phyloP scores from a whole-genome alignment of 2,329 filamentous ascomycete species.

The Trichoderma gracile region DNA sequence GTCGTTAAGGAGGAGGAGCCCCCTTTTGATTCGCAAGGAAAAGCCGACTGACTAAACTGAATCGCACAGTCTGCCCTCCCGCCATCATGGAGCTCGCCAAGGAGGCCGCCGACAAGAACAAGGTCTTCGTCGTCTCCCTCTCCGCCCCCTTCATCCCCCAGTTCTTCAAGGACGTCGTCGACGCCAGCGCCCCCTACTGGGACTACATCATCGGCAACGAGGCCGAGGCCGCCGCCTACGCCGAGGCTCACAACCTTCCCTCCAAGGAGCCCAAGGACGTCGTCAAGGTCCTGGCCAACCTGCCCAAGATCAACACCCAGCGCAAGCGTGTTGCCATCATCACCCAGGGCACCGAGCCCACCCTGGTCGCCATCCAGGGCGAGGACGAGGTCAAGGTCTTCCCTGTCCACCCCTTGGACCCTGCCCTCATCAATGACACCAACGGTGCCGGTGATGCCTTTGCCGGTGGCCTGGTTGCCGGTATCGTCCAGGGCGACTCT shows the following conservation, averaged over 20 bases:
- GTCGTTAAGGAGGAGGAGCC: neutral
- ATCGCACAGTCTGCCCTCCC: constrained; percentile 70
- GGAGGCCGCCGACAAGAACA: constrained; percentile 86
- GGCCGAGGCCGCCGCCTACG: constrained; percentile 86
- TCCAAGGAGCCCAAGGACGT: constrained; percentile 81
- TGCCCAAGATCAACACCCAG: constrained; percentile 89
- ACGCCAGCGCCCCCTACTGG: constrained; percentile 85
- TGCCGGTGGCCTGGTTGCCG: constrained; percentile 89
- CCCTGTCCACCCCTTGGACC: constrained; percentile 76
- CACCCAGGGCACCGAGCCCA: constrained; percentile 92
- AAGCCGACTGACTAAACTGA: neutral
- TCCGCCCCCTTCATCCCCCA: constrained; percentile 94
- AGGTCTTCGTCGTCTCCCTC: constrained; percentile 87
- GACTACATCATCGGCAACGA: constrained; percentile 98
- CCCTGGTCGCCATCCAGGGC: constrained; percentile 76
- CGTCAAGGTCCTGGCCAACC: constrained; percentile 78
- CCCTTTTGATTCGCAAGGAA: no score
- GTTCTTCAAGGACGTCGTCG: constrained; percentile 96
- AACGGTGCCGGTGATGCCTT: constrained; percentile 97
- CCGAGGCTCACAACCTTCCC: constrained; percentile 73
- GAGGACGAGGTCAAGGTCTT: constrained; percentile 72
- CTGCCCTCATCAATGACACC: constrained; percentile 86
- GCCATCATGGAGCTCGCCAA: constrained; percentile 88
- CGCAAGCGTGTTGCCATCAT: constrained; percentile 84
- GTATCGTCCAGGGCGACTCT: constrained; percentile 79